Evolutionary conservation across 495 filamentous ascomycete genomes (phyloP).

Genomic region (Penicillium desertorum): DNA sequence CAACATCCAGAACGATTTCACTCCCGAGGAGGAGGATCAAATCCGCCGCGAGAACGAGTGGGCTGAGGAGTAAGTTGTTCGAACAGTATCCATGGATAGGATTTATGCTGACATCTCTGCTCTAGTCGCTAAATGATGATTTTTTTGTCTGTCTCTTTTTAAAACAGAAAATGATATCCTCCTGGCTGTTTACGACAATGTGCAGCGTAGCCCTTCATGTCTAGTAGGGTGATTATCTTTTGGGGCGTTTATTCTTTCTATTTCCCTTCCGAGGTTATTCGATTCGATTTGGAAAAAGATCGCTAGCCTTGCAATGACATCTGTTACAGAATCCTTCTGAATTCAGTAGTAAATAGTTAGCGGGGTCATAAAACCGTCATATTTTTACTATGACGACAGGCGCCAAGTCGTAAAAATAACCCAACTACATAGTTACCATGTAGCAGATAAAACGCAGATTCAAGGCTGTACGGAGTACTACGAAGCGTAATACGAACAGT

Average conservation of each 20-base stretch:
- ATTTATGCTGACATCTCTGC: background rate
- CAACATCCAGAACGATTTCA: conserved; percentile 75
- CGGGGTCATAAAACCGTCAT: background rate
- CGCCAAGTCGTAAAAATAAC: background rate
- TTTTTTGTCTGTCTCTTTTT: background rate
- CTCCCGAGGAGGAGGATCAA: conserved; percentile 71
- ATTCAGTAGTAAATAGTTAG: background rate
- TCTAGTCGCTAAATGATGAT: conserved; percentile 39
- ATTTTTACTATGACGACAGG: conserved; percentile 2
- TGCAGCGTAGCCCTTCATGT: background rate
- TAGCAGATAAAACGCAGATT: background rate
- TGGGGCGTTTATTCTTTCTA: background rate
- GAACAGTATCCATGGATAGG: background rate
- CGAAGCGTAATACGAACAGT: background rate
- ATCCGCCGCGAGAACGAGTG: conserved; percentile 72
- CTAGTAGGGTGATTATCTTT: background rate
- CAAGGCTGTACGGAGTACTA: background rate
- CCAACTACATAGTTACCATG: no score
- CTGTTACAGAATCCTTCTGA: background rate
- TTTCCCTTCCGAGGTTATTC: background rate
- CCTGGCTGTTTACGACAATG: conserved; percentile 1
- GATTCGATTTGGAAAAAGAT: background rate
- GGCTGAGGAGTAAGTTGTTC: conserved; percentile 61
- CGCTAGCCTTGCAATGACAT: background rate
- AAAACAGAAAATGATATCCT: conserved; percentile 11